Conservation (phyloP, 1,284 basidiomycete species). For the Fomitopsis betulina region DNA sequence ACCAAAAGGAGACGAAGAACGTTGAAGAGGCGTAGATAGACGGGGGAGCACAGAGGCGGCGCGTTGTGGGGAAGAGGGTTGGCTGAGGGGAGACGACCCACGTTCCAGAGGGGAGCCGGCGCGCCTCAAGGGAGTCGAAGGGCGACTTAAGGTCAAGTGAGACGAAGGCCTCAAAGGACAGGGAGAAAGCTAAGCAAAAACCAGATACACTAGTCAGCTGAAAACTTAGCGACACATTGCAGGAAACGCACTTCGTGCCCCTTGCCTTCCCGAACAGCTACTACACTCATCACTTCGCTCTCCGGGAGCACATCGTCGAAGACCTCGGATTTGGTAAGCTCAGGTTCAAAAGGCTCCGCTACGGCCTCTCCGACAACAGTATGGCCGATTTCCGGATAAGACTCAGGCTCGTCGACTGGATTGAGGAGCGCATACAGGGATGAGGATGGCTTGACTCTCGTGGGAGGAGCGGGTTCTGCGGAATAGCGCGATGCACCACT, state of each 20-base stretch:
- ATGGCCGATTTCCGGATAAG: not conserved
- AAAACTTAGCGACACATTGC: not conserved
- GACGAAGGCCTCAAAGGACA: not conserved
- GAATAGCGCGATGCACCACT: not conserved
- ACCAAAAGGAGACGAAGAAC: not conserved
- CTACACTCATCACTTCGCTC: not conserved
- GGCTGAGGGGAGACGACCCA: conserved; percentile 1
- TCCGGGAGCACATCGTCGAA: not conserved
- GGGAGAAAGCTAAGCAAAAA: not conserved
- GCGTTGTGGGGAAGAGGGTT: not conserved
- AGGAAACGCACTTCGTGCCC: not conserved
- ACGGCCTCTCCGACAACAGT: not conserved
- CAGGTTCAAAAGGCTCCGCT: not conserved
- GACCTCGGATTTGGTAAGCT: not conserved
- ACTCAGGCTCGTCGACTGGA: conserved; percentile 1
- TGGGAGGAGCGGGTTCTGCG: not conserved
- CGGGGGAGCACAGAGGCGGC: not conserved
- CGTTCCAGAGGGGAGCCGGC: not conserved
- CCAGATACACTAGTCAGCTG: not conserved
- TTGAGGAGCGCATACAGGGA: conserved; percentile 6
- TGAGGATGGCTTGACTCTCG: not conserved
- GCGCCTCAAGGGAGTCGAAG: not conserved
- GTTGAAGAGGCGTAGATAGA: not conserved
- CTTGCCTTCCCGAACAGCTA: not conserved
- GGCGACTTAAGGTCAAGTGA: not conserved